Evolutionary conservation across 164 flowering plant genomes (phyloP).

Genomic region (Cinnamomum chago): DNA sequence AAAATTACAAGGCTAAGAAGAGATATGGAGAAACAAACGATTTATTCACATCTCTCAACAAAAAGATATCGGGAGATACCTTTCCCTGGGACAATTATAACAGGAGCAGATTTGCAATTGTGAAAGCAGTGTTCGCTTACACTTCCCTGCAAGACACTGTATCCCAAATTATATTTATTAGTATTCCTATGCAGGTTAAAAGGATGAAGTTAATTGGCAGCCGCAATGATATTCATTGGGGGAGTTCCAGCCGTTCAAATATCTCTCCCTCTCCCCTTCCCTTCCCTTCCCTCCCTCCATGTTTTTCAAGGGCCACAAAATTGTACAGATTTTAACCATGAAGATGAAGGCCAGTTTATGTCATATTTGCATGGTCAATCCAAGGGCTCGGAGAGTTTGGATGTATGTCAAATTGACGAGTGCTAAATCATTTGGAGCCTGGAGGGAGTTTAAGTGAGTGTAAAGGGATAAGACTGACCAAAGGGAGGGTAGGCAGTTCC

Average conservation of each 20-base stretch:
- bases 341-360: background rate
- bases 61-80: conserved; percentile 28
- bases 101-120: conserved; percentile 78
- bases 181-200: background rate
- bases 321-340: background rate
- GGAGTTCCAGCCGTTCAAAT: too few species aligned
- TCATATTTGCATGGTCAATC: background rate
- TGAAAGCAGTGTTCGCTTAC: conserved; percentile 82
- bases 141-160: conserved; percentile 84
- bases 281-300: too few species aligned
- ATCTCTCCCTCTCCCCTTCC: too few species aligned
- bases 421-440: too few species aligned
- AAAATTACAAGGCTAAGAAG: background rate
- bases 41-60: background rate
- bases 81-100: conserved; percentile 82
- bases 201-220: background rate
- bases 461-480: too few species aligned
- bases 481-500: too few species aligned
- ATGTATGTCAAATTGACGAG: background rate
- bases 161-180: background rate
- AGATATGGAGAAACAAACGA: background rate
- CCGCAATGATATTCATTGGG: too few species aligned
- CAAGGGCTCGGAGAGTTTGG: background rate
- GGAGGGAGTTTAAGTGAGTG: too few species aligned
- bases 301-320: background rate